A percentile compares a stretch with the other conserved stretches of the same genome.
phyloP scores from a whole-genome alignment of 2,329 filamentous ascomycete genomes.

The Penicillium freii region DNA sequence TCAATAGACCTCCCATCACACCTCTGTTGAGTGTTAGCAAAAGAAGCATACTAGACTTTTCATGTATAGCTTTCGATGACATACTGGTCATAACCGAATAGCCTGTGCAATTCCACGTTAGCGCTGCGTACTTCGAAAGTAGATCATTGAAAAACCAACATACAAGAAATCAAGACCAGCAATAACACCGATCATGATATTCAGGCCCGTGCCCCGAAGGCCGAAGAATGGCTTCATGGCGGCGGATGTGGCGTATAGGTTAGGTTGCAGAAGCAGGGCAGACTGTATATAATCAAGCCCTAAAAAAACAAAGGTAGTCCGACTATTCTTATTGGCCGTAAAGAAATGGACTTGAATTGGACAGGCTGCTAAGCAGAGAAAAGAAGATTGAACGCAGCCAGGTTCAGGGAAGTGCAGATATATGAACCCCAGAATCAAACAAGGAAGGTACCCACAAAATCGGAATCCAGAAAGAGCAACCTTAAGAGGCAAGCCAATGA shows the following conservation, averaged over 20 bases:
- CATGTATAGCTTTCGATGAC: neutral
- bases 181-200: constrained; percentile 67
- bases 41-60: neutral
- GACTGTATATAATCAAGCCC: constrained; percentile 5
- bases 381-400: constrained; percentile 1
- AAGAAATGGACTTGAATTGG: neutral
- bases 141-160: constrained; percentile 2
- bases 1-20: constrained; percentile 73
- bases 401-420: constrained; percentile 12
- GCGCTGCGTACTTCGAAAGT: neutral
- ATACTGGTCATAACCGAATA: constrained; percentile 64
- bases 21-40: constrained; percentile 41
- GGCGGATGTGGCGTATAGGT: constrained; percentile 2
- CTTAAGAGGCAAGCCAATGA: neutral
- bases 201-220: constrained; percentile 63
- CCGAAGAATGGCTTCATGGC: constrained; percentile 57
- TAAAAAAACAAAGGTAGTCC: constrained; percentile 7
- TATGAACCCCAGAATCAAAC: constrained; percentile 13
- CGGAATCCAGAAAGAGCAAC: neutral
- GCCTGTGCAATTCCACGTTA: constrained; percentile 23
- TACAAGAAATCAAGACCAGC: constrained; percentile 70
- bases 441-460: constrained; percentile 4
- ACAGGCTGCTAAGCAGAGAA: neutral
- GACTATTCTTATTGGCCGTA: neutral
- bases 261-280: neutral